Base-by-base conservation (phyloP, 805 yeast genomes). In the Clavispora asparagi region DNA sequence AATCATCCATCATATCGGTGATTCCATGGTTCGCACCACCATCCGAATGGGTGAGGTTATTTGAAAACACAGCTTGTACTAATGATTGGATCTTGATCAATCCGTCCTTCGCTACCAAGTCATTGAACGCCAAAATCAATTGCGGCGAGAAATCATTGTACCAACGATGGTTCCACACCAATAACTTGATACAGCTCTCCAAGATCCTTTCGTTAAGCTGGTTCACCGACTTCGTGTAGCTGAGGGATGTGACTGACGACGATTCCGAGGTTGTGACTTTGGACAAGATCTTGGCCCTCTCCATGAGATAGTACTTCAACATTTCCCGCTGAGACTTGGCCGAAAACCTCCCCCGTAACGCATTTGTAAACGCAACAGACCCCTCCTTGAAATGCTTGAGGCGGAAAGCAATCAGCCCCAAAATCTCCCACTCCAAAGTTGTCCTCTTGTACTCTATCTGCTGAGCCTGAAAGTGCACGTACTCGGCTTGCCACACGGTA, bases 131-230 rank as follows among this genome's bases (percentile, higher is more conserved):
- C n/a, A 68, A 61, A n/a, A 82, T 60, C 41, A 89, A 70, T 41
- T 71, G 71, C 17, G 95, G 87, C 8, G 95, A 83, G 60, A 90
- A 92, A 54, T 92, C 97, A 52, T 83, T 79, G 68, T 92, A 95
- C 99, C 99, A 94, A 60, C 99, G 80, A 65, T 91, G 97, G 61
- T 89, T 86, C 97, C 98, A 95, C n/a, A 94, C 95, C n/a, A 85
- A 70, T 44, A 94, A 70, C 57, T 85, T 86, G 31, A 91, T 87
- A 46, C 82, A 67, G 19, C 84, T 69, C 47, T 85, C 89, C 48
- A 91, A 71, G 11, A 88, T 79, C 51, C 75, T 72, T 42, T 74
- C 77, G 58, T 82, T 81, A 43, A 78, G 61, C 44, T 66, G 71
- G 42, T 63, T 65, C 25, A 74, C 60, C 26, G 68, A 64, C 46